Evolutionary conservation across 78 protist species (phyloP).

Genomic region (Paulinella micropora): DNA sequence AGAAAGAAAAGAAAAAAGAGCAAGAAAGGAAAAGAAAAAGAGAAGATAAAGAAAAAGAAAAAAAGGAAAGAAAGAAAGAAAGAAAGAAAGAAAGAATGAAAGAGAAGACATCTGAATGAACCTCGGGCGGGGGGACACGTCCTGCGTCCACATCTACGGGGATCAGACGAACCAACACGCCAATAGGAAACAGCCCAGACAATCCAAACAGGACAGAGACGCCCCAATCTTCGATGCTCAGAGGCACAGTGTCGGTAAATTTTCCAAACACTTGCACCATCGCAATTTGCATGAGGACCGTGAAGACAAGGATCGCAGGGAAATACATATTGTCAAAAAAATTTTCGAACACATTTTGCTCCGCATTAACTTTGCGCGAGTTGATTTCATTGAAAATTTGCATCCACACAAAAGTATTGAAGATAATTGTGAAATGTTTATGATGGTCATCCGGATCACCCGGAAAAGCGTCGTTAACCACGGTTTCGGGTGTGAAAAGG

Average conservation of each 20-base stretch:
- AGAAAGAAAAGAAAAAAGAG: too few relatives aligned
- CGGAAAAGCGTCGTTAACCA: not conserved
- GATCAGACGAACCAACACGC: too few relatives aligned
- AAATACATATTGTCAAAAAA: not conserved
- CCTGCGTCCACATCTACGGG: too few relatives aligned
- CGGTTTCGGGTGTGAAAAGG: not conserved
- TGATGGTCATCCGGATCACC: not conserved
- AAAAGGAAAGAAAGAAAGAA: too few relatives aligned
- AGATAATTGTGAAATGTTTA: slow-evolving; percentile 6
- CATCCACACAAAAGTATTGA: slow-evolving; percentile 33
- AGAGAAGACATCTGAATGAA: too few relatives aligned
- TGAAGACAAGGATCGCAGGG: not conserved
- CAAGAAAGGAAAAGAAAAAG: too few relatives aligned
- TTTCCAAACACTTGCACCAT: not conserved
- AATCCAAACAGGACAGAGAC: not conserved
- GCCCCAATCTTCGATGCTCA: not conserved
- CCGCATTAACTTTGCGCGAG: not conserved
- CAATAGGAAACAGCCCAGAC: too few relatives aligned
- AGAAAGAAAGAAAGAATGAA: too few relatives aligned
- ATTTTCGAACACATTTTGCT: not conserved
- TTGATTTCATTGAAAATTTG: slow-evolving; percentile 41
- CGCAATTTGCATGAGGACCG: not conserved
- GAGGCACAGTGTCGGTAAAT: not conserved
- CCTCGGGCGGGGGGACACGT: too few relatives aligned
- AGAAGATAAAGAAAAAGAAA: too few relatives aligned